Conservation (phyloP, 2,329 filamentous ascomycete genomes). For the Phialocephala subalpina region DNA sequence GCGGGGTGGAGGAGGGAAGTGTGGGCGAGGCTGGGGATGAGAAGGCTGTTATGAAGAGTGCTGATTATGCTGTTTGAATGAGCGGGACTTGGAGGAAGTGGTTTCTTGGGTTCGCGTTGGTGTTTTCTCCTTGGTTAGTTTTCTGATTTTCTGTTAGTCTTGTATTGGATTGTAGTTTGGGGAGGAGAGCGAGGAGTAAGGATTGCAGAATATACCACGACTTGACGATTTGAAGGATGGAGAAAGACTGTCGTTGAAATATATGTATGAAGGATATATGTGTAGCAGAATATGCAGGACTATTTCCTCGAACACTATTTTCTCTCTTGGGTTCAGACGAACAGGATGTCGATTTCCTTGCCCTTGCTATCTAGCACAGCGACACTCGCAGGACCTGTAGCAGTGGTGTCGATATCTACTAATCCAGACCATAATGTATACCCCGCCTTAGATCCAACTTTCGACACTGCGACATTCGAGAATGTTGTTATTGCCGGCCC, state of each 20-base stretch:
- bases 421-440: slow-evolving; percentile 31
- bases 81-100: background rate
- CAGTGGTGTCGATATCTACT: slow-evolving; percentile 22
- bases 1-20: slow-evolving; percentile 29
- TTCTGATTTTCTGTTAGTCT: background rate
- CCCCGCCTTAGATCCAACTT: slow-evolving; percentile 13
- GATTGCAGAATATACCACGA: slow-evolving; percentile 10
- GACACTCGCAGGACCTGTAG: slow-evolving; percentile 24
- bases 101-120: background rate
- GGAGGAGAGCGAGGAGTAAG: background rate
- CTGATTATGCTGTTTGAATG: slow-evolving; percentile 26
- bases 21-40: slow-evolving; percentile 28
- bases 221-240: slow-evolving; percentile 6
- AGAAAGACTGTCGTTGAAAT: slow-evolving; percentile 3
- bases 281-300: slow-evolving; percentile 1
- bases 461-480: slow-evolving; percentile 10
- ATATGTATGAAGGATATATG: slow-evolving; percentile 1
- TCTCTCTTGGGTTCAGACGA: slow-evolving; percentile 10
- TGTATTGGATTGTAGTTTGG: background rate
- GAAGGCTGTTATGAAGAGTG: slow-evolving; percentile 28
- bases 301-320: background rate
- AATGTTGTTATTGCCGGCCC: slow-evolving; percentile 28
- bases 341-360: slow-evolving; percentile 19
- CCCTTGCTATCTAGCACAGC: slow-evolving; percentile 15
- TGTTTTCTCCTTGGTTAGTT: background rate